Percentiles rank a stretch among this genome's conserved stretches.
These are phyloP conservation scores for Vitis amurensis DNA, from an alignment of 164 flowering plant species.

Conservation along the genomic window DNA sequence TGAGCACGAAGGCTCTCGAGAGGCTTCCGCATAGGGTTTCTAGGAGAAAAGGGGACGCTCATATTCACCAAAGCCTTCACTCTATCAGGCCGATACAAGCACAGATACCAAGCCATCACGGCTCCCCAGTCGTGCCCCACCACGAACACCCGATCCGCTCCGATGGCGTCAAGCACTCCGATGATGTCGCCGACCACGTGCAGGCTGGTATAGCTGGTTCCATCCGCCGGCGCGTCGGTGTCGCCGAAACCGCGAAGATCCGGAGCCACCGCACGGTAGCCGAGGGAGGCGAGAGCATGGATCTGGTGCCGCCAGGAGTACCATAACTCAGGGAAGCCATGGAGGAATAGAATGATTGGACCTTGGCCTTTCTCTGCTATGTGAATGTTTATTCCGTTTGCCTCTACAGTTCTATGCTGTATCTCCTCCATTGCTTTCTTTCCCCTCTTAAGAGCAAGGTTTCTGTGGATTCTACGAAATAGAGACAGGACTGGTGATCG, in stretches of 20 bases:
- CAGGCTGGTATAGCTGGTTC: slow-evolving; percentile 41
- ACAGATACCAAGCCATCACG: slow-evolving; percentile 57
- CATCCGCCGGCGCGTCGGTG: slow-evolving; percentile 47
- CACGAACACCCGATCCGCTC: slow-evolving; percentile 49
- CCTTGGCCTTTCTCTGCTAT: slow-evolving; percentile 57
- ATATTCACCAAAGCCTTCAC: slow-evolving; percentile 78
- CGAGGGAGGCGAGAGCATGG: slow-evolving; percentile 38
- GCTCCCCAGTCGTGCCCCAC: slow-evolving; percentile 95
- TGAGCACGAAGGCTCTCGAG: slow-evolving; percentile 27
- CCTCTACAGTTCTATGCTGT: slow-evolving; percentile 31
- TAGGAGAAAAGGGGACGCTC: slow-evolving; percentile 52
- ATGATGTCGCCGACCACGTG: slow-evolving; percentile 70
- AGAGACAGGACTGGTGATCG: no score
- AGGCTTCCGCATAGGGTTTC: slow-evolving; percentile 49
- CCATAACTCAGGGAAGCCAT: slow-evolving; percentile 70
- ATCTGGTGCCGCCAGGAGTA: slow-evolving; percentile 76
- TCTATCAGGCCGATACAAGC: slow-evolving; percentile 67
- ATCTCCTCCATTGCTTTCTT: slow-evolving; percentile 33
- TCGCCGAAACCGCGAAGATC: slow-evolving; percentile 64
- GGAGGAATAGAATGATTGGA: slow-evolving; percentile 57
- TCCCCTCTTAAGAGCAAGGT: background rate
- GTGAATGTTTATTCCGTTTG: slow-evolving; percentile 61
- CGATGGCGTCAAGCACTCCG: slow-evolving; percentile 59
- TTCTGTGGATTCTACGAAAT: no score
- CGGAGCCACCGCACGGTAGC: slow-evolving; percentile 54